phyloP scores from a whole-genome alignment of 2,329 filamentous ascomycete species.

The Fusarium ambrosium region DNA sequence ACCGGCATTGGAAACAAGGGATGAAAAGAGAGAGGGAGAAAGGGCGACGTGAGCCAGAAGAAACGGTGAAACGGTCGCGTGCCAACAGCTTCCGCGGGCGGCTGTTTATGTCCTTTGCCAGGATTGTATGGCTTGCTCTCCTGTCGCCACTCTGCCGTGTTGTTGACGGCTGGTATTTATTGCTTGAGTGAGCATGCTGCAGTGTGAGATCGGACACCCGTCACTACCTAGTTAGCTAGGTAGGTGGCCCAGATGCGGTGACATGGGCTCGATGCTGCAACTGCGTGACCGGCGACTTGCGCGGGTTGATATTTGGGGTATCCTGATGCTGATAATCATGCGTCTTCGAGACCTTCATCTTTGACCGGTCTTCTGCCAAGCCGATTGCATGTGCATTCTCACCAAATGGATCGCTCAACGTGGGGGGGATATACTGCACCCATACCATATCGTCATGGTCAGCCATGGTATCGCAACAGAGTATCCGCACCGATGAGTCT shows the following conservation, averaged over 20 bases:
- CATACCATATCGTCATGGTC: slow-evolving; percentile 16
- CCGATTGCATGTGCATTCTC: slow-evolving; percentile 1
- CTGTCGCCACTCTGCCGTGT: not conserved
- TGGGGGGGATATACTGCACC: slow-evolving; percentile 7
- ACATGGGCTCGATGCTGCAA: slow-evolving; percentile 9
- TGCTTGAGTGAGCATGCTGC: not conserved
- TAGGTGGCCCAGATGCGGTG: slow-evolving; percentile 16
- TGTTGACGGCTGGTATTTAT: not conserved
- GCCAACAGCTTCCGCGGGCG: slow-evolving; percentile 14
- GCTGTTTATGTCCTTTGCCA: not conserved
- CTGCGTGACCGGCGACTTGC: not conserved
- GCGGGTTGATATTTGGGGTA: not conserved
- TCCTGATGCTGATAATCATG: slow-evolving; percentile 1
- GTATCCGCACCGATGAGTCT: not conserved
- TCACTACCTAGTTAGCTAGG: not conserved
- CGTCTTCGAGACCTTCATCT: not conserved
- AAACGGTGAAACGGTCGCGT: slow-evolving; percentile 27
- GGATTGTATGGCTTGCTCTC: slow-evolving; percentile 12
- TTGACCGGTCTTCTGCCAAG: slow-evolving; percentile 1
- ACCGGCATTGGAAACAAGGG: slow-evolving; percentile 18
- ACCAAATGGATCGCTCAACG: not conserved
- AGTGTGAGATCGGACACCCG: not conserved
- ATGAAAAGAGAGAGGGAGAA: slow-evolving; percentile 3
- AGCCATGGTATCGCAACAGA: slow-evolving; percentile 14
- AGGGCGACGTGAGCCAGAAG: slow-evolving; percentile 1